phyloP scores from a whole-genome alignment of 1,284 basidiomycete species.

The Pseudozyma sp. region DNA sequence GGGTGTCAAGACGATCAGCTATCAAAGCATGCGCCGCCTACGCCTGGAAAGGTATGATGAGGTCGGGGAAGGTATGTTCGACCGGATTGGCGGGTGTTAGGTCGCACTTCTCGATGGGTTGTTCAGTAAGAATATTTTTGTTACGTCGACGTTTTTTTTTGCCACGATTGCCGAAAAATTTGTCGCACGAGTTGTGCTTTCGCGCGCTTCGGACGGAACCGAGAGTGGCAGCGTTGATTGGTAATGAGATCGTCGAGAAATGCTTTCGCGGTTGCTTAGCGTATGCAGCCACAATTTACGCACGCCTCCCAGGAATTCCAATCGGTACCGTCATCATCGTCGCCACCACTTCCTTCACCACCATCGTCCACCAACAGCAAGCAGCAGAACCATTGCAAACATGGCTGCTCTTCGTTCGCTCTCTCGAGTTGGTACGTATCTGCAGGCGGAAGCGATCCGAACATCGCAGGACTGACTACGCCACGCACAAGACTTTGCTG shows the following conservation, averaged over 20 bases:
- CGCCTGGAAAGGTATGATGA: no score
- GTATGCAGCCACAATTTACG: slow-evolving; percentile 9
- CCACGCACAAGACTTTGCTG: background rate
- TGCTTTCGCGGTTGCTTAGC: slow-evolving; percentile 10
- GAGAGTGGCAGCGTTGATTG: slow-evolving; percentile 31
- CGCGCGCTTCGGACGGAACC: slow-evolving; percentile 32
- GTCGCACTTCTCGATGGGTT: no score
- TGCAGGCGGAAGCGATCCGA: background rate
- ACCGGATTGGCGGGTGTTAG: no score
- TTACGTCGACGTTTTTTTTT: background rate
- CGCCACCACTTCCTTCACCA: slow-evolving; percentile 12
- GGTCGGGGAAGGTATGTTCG: no score
- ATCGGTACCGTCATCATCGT: slow-evolving; percentile 1
- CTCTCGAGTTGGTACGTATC: slow-evolving; percentile 45
- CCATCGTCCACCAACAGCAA: background rate
- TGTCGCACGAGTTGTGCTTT: slow-evolving; percentile 20
- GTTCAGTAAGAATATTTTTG: background rate
- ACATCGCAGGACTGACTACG: no score
- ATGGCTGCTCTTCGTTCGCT: slow-evolving; percentile 51
- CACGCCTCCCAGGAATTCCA: background rate
- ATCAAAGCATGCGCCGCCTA: no score
- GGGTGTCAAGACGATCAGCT: no score
- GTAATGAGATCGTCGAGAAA: slow-evolving; percentile 41
- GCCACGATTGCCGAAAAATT: no score
- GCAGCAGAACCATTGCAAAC: slow-evolving; percentile 6